Conservation (phyloP, 345 rosid species). For the Moringa oleifera region DNA sequence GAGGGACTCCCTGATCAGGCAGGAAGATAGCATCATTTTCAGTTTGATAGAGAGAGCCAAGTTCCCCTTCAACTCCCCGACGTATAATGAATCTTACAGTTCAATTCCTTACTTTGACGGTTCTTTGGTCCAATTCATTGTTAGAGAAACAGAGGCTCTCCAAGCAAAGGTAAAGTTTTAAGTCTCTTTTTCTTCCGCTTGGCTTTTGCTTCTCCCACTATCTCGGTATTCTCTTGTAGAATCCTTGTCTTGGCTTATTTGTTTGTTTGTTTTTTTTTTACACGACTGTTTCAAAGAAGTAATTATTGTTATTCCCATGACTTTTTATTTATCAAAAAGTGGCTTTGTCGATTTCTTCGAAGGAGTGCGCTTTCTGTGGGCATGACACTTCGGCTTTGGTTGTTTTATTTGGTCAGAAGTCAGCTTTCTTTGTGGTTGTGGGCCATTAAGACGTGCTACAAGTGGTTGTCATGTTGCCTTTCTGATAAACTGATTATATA, state of each 20-base stretch:
- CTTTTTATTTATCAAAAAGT: no score
- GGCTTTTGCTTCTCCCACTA: not conserved
- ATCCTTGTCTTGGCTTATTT: not conserved
- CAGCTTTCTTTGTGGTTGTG: no score
- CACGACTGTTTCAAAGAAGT: no score
- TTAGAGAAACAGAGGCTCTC: slow-evolving; percentile 50
- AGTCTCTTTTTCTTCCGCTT: not conserved
- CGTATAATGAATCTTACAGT: slow-evolving; percentile 24
- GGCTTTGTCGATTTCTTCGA: no score
- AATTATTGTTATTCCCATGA: no score
- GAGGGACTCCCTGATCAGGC: slow-evolving; percentile 63
- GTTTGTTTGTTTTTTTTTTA: not conserved
- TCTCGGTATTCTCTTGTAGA: not conserved
- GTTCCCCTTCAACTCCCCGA: slow-evolving; percentile 44
- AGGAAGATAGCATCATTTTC: slow-evolving; percentile 78
- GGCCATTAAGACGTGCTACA: no score
- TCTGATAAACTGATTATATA: no score
- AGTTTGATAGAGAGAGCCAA: slow-evolving; percentile 72
- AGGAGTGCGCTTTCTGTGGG: no score
- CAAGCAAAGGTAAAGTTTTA: slow-evolving; percentile 50
- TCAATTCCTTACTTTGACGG: slow-evolving; percentile 37
- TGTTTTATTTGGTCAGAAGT: no score
- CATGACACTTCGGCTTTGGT: no score
- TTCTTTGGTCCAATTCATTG: slow-evolving; percentile 47
- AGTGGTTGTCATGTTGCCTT: no score